phyloP scores from a whole-genome alignment of 441 rosid species.

The Adansonia grandidieri region DNA sequence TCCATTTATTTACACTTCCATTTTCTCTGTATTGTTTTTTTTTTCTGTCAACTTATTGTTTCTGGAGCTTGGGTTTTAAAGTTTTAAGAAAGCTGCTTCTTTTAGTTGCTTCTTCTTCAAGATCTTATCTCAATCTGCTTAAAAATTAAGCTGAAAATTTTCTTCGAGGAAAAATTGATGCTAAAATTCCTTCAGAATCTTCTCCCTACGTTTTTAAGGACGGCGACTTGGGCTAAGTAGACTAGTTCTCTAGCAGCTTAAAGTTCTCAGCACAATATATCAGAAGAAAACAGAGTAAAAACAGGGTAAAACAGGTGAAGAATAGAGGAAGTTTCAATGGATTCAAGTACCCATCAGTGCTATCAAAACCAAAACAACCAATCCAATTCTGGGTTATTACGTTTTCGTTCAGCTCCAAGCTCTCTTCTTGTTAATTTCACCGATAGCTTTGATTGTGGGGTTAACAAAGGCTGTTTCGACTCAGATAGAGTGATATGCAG shows the following conservation, averaged over 20 bases:
- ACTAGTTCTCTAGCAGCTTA: conserved; percentile 34
- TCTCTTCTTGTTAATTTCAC: conserved; percentile 51
- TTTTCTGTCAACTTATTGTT: conserved; percentile 12
- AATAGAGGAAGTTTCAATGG: conserved; percentile 44
- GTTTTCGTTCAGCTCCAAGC: conserved; percentile 85
- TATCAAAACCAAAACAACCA: conserved; percentile 49
- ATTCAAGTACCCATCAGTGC: conserved; percentile 52
- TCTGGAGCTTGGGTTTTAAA: conserved; percentile 9
- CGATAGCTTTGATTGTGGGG: conserved; percentile 31
- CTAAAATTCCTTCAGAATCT: conserved; percentile 22
- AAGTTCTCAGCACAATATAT: not conserved
- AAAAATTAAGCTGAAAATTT: conserved; percentile 44
- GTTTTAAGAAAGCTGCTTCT: conserved; percentile 4
- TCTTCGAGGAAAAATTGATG: conserved; percentile 44
- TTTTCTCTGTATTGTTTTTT: conserved; percentile 13
- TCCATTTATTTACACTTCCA: conserved; percentile 14
- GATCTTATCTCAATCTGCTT: conserved; percentile 76
- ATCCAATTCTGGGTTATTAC: conserved; percentile 63
- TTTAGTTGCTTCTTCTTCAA: conserved; percentile 65
- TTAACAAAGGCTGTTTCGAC: conserved; percentile 38
- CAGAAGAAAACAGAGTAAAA: not conserved
- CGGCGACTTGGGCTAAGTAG: conserved; percentile 29
- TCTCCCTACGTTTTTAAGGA: conserved; percentile 10
- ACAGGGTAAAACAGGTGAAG: conserved; percentile 22
- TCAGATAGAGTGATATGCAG: conserved; percentile 47